Conservation (phyloP, 768 basidiomycete genomes). For the Tulasnella sp. region DNA sequence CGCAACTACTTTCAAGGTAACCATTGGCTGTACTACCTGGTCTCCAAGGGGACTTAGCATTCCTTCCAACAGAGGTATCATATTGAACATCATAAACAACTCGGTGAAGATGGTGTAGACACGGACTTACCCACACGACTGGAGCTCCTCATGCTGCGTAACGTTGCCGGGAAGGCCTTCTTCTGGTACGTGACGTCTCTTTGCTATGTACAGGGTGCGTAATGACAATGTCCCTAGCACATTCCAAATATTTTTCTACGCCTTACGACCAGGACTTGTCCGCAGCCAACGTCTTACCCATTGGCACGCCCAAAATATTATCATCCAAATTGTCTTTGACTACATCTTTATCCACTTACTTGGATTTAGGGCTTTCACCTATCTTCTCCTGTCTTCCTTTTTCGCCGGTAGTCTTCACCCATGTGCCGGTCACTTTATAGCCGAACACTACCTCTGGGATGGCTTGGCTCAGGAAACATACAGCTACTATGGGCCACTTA, state of each 20-base stretch:
- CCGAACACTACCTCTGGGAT: conserved; percentile 93
- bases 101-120: conserved; percentile 93
- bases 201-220: no score
- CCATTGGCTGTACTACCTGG: conserved; percentile 13
- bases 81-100: conserved; percentile 89
- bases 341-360: conserved; percentile 43
- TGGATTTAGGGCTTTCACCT: conserved; percentile 41
- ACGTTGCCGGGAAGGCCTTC: conserved; percentile 95
- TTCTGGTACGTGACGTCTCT: conserved; percentile 78
- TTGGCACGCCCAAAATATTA: conserved; percentile 78
- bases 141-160: conserved; percentile 79
- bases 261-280: conserved; percentile 86
- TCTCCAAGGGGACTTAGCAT: background rate
- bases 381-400: conserved; percentile 82
- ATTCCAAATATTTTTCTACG: conserved; percentile 98
- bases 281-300: conserved; percentile 64
- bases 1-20: conserved; percentile 85
- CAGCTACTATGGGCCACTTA: conserved; percentile 89
- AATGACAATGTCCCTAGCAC: conserved; percentile 57
- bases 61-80: conserved; percentile 56
- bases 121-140: conserved; percentile 83
- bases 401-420: conserved; percentile 95
- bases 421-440: conserved; percentile 94
- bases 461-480: conserved; percentile 90
- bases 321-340: conserved; percentile 59